A percentile compares a stretch with the other conserved stretches of the same genome.
phyloP scores from a whole-genome alignment of 2,329 filamentous ascomycete species.

The Stylonectria norvegica region DNA sequence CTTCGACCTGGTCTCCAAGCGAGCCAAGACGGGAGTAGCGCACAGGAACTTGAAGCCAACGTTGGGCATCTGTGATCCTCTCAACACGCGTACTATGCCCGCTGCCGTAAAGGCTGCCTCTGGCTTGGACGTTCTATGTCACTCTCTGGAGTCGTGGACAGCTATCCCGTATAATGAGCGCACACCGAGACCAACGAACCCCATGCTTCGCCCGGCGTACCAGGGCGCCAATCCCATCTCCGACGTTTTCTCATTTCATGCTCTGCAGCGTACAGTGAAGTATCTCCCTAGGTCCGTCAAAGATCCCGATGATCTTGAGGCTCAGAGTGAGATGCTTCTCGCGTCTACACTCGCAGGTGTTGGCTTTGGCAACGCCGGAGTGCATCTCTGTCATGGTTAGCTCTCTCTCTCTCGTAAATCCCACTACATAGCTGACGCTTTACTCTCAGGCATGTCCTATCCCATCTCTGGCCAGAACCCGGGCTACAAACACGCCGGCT shows the following conservation, averaged over 20 bases:
- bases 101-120: constrained; percentile 88
- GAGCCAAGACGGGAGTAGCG: constrained; percentile 92
- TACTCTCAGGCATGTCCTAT: constrained; percentile 77
- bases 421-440: background rate
- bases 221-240: constrained; percentile 97
- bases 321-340: constrained; percentile 92
- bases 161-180: constrained; percentile 92
- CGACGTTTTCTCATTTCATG: constrained; percentile 91
- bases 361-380: constrained; percentile 95
- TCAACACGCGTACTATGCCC: constrained; percentile 97
- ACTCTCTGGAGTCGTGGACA: constrained; percentile 94
- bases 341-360: constrained; percentile 92
- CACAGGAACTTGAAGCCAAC: constrained; percentile 95
- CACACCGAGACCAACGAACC: constrained; percentile 78
- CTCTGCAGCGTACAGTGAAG: constrained; percentile 78
- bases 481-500: constrained; percentile 82
- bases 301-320: constrained; percentile 87
- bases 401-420: constrained; percentile 5
- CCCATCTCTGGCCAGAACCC: constrained; percentile 95
- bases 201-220: constrained; percentile 87
- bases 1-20: constrained; percentile 87
- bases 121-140: constrained; percentile 91
- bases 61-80: constrained; percentile 76
- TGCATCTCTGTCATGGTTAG: constrained; percentile 69
- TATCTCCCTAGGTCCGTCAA: constrained; percentile 85